Evolutionary conservation across 83 land plant genomes (phyloP).

Genomic region (Picea engelmannii): DNA sequence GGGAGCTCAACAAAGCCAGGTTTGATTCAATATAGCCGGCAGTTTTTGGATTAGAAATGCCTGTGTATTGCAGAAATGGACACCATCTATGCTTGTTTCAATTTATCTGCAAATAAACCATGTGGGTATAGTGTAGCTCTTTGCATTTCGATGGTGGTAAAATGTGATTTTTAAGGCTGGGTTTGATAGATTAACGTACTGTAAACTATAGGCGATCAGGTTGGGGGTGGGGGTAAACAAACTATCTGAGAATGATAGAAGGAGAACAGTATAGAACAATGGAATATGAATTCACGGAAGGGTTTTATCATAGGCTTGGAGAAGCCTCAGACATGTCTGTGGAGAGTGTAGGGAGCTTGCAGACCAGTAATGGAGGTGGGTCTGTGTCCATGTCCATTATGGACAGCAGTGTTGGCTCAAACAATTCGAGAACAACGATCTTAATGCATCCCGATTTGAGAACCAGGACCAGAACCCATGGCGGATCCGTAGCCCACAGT

Average conservation of each 20-base stretch:
- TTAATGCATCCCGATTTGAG: too few relatives aligned
- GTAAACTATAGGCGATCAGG: neutral
- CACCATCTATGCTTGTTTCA: neutral
- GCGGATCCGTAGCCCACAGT: neutral
- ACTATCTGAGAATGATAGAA: constrained; percentile 14
- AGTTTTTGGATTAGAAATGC: neutral
- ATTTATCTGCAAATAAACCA: neutral
- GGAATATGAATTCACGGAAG: constrained; percentile 2
- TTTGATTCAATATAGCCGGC: neutral
- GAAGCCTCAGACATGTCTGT: constrained; percentile 18
- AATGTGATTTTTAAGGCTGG: neutral
- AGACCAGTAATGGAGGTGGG: constrained; percentile 19
- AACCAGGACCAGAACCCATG: too few relatives aligned
- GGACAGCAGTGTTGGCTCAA: too few relatives aligned
- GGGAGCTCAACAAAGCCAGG: neutral
- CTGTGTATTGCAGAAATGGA: neutral
- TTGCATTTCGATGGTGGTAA: neutral
- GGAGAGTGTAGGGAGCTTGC: constrained; percentile 16
- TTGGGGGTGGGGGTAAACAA: neutral
- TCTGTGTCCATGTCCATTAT: constrained; percentile 26
- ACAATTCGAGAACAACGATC: too few relatives aligned
- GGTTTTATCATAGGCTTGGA: constrained; percentile 6
- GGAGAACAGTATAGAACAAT: constrained; percentile 14
- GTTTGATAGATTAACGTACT: neutral
- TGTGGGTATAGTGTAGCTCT: neutral